Evolutionary conservation across 257 asterid species (phyloP), one percentile per base, ranked within the genome.

Genomic region (Fraxinus anomala): DNA sequence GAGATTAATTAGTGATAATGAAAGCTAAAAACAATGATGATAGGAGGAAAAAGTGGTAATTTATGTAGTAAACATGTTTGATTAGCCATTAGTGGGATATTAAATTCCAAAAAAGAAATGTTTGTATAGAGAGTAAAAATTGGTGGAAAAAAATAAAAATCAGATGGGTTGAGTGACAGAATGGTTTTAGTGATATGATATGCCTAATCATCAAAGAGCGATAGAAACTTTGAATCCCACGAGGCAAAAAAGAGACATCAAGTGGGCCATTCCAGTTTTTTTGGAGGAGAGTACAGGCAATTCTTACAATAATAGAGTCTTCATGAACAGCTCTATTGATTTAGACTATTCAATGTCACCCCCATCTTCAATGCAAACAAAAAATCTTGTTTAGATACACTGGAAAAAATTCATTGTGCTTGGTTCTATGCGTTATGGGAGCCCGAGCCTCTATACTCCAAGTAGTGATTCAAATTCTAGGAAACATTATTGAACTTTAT

Each of bases 141-240:
- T 23, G 76, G 51, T 23, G 77, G 76, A 72, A 66, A 61, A 75
- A 56, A 73, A 70, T 10, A 47, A 40, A 10, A 10, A 11, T 17
- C 37, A 33, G 6, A 10, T 21, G 14, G 68, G 17, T 7, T 63
- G 73, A 31, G 69, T 66, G 72, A 24, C 37, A 75, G 68, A 12
- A 42, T 66, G 9, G 12, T 76, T 26, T 61, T 23, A 8, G 21
- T 65, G 54, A 17, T 40, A 39, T 37, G 75, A 66, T 42, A 76
- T 82, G 83, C 74, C 77, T 76, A 84, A 80, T 87, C 77, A 84
- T 80, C 81, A 82, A 82, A 84, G 85, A 74, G 76, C 79, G 84
- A 83, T 81, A 76, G 83, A 67, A 80, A 81, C 82, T 81, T 83
- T 76, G 82, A 76, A 80, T 74, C 77, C 83, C 81, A 80, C 76